These are phyloP conservation scores for Malania oleifera DNA, from an alignment of 164 flowering plant species.

Conservation along the genomic window DNA sequence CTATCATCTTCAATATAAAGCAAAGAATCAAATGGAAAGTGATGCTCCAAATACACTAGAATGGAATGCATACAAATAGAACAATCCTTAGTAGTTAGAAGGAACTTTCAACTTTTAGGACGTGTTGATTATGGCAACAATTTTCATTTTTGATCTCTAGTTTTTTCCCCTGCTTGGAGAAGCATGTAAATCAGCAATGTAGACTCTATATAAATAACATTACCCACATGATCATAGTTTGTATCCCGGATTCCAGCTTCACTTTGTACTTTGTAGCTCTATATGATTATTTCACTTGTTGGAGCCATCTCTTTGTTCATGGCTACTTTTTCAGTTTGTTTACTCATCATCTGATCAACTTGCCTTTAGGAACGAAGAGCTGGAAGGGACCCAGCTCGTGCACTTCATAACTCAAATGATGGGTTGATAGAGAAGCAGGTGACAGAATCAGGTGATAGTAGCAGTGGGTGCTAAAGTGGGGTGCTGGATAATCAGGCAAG, in stretches of 20 bases:
- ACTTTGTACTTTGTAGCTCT: too few relatives aligned
- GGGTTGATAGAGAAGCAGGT: conserved; percentile 10
- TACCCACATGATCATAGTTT: too few relatives aligned
- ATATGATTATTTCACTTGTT: too few relatives aligned
- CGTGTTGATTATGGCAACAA: too few relatives aligned
- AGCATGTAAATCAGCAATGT: not conserved
- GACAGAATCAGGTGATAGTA: conserved; percentile 12
- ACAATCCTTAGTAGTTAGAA: not conserved
- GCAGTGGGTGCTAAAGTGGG: conserved; percentile 4
- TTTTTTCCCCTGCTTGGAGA: not conserved
- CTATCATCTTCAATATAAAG: not conserved
- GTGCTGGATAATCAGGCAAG: conserved; percentile 2
- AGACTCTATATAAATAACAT: too few relatives aligned
- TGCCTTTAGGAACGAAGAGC: conserved; percentile 22
- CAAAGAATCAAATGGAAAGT: not conserved
- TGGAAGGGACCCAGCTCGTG: conserved; percentile 13
- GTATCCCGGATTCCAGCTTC: too few relatives aligned
- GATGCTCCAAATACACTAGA: not conserved
- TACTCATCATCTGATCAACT: not conserved
- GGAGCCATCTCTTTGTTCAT: too few relatives aligned
- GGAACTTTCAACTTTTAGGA: not conserved
- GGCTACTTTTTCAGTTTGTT: too few relatives aligned
- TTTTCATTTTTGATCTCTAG: not conserved
- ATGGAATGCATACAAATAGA: not conserved
- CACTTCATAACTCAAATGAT: conserved; percentile 8